Percentiles rank a stretch among this genome's conserved stretches.
These are phyloP conservation scores for Barnettozyma populi DNA, from an alignment of 805 yeast species.

Conservation along the genomic window DNA sequence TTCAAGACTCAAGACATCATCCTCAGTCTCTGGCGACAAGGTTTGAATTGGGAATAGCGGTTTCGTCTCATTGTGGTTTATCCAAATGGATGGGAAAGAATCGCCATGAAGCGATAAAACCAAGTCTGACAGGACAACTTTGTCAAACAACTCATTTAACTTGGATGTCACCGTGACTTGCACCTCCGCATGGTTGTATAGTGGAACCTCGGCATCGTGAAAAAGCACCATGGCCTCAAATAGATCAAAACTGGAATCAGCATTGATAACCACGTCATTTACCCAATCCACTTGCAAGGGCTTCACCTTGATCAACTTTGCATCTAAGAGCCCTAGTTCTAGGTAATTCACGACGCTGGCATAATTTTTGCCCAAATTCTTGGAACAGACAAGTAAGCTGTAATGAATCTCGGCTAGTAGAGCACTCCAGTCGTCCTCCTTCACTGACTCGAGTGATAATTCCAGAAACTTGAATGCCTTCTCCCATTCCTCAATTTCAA, in stretches of 20 bases:
- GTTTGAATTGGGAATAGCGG: background rate
- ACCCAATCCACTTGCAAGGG: conserved; percentile 1
- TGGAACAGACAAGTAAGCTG: conserved; percentile 36
- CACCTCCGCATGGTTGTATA: conserved; percentile 17
- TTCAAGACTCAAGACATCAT: conserved; percentile 8
- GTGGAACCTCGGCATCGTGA: conserved; percentile 14
- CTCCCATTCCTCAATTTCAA: conserved; percentile 27
- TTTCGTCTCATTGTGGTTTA: background rate
- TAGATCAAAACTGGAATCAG: conserved; percentile 23
- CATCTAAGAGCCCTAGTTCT: conserved; percentile 27
- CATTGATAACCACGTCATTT: conserved; percentile 17
- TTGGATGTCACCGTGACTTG: conserved; percentile 30
- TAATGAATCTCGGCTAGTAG: conserved; percentile 30
- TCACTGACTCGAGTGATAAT: conserved; percentile 32
- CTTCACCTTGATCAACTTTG: background rate
- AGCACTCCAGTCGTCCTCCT: conserved; percentile 37
- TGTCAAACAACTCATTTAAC: conserved; percentile 18
- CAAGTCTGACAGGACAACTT: conserved; percentile 8
- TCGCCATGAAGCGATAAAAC: conserved; percentile 12
- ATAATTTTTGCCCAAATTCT: conserved; percentile 26
- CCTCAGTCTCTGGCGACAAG: background rate
- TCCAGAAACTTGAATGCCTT: conserved; percentile 39
- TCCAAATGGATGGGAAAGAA: conserved; percentile 12
- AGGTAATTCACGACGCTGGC: conserved; percentile 31
- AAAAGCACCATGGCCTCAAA: conserved; percentile 23